Conservation (phyloP, 1,284 basidiomycete species). For the Apiotrichum montevideense region DNA sequence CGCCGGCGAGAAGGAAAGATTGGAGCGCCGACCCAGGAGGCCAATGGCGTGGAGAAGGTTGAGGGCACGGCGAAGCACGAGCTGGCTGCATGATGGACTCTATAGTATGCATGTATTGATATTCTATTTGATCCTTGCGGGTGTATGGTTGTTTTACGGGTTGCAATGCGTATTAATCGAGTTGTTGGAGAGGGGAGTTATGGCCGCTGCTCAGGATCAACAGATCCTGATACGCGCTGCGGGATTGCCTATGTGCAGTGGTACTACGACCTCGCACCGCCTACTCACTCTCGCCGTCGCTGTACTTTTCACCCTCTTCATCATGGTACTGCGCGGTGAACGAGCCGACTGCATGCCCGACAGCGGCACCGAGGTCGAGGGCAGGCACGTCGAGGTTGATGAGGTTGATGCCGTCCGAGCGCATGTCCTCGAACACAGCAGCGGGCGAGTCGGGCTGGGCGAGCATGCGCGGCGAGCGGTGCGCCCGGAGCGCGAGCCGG, state of each 20-base stretch:
- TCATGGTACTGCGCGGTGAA: conserved; percentile 20
- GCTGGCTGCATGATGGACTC: too few relatives aligned
- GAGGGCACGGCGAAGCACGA: not conserved
- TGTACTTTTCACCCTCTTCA: conserved; percentile 20
- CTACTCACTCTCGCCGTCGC: conserved; percentile 4
- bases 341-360: conserved; percentile 14
- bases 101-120: too few relatives aligned
- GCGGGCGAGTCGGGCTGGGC: conserved; percentile 23
- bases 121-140: too few relatives aligned
- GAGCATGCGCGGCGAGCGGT: conserved; percentile 24
- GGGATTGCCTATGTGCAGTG: too few relatives aligned
- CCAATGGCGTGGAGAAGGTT: not conserved
- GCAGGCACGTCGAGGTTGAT: conserved; percentile 18
- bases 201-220: too few relatives aligned
- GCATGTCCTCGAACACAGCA: conserved; percentile 29
- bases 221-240: too few relatives aligned
- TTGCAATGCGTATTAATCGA: too few relatives aligned
- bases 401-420: conserved; percentile 18
- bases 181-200: too few relatives aligned
- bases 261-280: too few relatives aligned
- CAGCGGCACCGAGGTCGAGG: conserved; percentile 19
- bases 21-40: conserved; percentile 4
- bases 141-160: too few relatives aligned
- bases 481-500: conserved; percentile 12
- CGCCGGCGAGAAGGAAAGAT: conserved; percentile 6